Evolutionary conservation across 2,329 filamentous ascomycete species (phyloP), one percentile per base, ranked within the genome.

Genomic region (Chaetomiaceae sp.): DNA sequence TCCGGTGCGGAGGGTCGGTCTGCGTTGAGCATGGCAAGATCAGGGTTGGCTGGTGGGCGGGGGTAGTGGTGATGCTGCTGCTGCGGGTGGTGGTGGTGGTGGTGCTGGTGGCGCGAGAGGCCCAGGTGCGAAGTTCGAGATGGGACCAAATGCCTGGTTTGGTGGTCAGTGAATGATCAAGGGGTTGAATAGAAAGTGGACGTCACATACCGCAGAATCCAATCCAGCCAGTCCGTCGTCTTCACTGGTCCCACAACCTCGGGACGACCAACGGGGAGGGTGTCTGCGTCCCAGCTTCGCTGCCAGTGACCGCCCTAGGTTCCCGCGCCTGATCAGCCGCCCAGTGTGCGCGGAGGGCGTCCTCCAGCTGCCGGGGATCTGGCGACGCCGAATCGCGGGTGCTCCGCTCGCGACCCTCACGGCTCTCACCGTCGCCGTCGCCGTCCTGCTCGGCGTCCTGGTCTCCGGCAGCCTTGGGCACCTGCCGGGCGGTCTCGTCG

Each of bases 171-270:
- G 14, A n/a, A 10, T 17, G 30, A 14, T 19, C 6, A 15, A 24
- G 14, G 27, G 20, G 4, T 2, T 18, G n/a, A 24, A 30, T 4
- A 9, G 6, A 15, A 11, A 4, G 3, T 17, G 6, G n/a, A n/a
- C n/a, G n/a, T n/a, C n/a, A 49, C 53, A 38, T 45, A 56, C 55
- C 14, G 55, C 54, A 19, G 55, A 44, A 38, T 56, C 54, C n/a
- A 35, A 42, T 56, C 49, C 30, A 53, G 32, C 56, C 56, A 57
- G 19, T 56, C 55, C 2, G 42, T 48, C 6, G 47, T 45, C 19
- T 39, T 50, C 54, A 57, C 27, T 42, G 48, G 27, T 54, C 52
- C 50, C 50, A 54, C 6, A 52, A 41, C 17, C 46, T 41, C 7
- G 37, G 26, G 3, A 36, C 20, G 15, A 48, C 26, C 3, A 29